Conservation (phyloP, 2,329 filamentous ascomycete species). For the Juglanconis oblonga region DNA sequence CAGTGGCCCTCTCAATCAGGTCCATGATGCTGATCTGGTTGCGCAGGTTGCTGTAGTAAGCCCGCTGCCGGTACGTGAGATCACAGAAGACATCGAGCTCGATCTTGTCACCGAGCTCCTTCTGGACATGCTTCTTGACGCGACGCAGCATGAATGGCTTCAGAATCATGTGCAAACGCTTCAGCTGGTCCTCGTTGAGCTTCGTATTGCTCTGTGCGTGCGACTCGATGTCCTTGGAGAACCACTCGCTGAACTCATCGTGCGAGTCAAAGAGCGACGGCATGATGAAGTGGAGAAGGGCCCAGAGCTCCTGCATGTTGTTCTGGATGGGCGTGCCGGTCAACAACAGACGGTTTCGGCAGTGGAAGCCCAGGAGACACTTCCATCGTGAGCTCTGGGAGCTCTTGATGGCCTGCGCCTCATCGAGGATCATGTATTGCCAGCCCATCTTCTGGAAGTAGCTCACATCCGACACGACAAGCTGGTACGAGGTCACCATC, state of each 20-base stretch:
- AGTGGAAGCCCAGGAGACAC: conserved; percentile 88
- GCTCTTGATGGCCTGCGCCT: conserved; percentile 98
- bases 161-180: conserved; percentile 95
- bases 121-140: conserved; percentile 99
- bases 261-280: conserved; percentile 95
- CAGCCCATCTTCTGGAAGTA: conserved; percentile 99
- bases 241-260: conserved; percentile 92
- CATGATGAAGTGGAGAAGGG: conserved; percentile 98
- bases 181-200: conserved; percentile 95
- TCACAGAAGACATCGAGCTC: conserved; percentile 96
- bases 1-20: conserved; percentile 92
- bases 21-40: conserved; percentile 99
- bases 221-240: conserved; percentile 94
- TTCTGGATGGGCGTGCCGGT: conserved; percentile 99
- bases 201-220: conserved; percentile 99
- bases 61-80: conserved; percentile 91
- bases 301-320: conserved; percentile 99
- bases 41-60: conserved; percentile 85
- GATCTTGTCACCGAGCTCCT: conserved; percentile 98
- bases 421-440: conserved; percentile 99
- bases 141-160: conserved; percentile 99
- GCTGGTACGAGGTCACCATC: conserved; percentile 92
- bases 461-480: conserved; percentile 91
- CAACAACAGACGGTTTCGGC: conserved; percentile 86
- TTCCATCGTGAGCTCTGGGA: conserved; percentile 97